Conservation (phyloP, 1,284 basidiomycete genomes). For the Fomitopsis schrenkii region DNA sequence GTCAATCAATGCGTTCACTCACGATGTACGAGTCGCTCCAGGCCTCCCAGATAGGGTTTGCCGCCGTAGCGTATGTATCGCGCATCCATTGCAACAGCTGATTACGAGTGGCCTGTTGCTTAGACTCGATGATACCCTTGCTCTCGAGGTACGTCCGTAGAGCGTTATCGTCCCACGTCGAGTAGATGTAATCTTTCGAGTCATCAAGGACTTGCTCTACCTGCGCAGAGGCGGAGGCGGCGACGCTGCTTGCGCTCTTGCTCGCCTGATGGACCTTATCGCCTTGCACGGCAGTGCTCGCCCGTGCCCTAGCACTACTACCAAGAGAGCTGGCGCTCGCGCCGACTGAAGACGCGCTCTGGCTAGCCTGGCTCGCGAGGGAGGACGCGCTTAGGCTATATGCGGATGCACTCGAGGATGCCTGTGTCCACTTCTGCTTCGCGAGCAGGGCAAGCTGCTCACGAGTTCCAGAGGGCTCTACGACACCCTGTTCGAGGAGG, state of each 20-base stretch:
- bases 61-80: slow-evolving; percentile 59
- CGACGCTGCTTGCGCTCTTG: slow-evolving; percentile 34
- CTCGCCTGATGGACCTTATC: slow-evolving; percentile 44
- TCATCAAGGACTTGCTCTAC: slow-evolving; percentile 61
- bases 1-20: slow-evolving; percentile 21
- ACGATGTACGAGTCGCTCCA: slow-evolving; percentile 88
- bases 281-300: slow-evolving; percentile 50
- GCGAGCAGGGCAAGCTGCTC: slow-evolving; percentile 81
- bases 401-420: slow-evolving; percentile 40
- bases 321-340: slow-evolving; percentile 17
- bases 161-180: slow-evolving; percentile 80
- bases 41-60: slow-evolving; percentile 70
- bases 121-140: slow-evolving; percentile 68
- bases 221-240: slow-evolving; percentile 46
- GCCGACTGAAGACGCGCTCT: background rate
- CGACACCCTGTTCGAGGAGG: slow-evolving; percentile 83
- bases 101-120: slow-evolving; percentile 57
- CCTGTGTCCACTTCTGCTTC: slow-evolving; percentile 64
- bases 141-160: slow-evolving; percentile 70
- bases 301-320: slow-evolving; percentile 32
- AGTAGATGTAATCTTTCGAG: slow-evolving; percentile 83
- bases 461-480: slow-evolving; percentile 72
- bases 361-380: slow-evolving; percentile 13
- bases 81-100: slow-evolving; percentile 69
- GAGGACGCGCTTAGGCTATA: slow-evolving; percentile 19